These are phyloP conservation scores for Closterium sp. DNA, from an alignment of 139 green algal genomes.

Conservation along the genomic window DNA sequence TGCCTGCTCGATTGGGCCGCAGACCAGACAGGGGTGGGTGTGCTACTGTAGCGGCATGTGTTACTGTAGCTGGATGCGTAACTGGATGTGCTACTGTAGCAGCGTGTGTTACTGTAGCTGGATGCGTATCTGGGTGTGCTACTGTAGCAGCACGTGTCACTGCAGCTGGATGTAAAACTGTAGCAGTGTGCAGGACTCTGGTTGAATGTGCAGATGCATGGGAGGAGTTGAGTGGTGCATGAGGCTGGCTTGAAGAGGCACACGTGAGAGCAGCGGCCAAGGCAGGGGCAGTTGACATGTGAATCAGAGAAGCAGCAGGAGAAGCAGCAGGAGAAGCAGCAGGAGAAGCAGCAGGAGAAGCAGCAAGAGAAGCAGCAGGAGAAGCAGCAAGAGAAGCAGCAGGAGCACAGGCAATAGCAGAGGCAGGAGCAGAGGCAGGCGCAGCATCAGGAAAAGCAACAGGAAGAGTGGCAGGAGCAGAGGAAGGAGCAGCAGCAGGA, in stretches of 20 bases:
- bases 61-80: not conserved
- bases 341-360: too few relatives aligned
- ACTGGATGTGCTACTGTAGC: not conserved
- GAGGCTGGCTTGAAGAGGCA: too few relatives aligned
- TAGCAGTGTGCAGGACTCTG: not conserved
- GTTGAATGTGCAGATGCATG: too few relatives aligned
- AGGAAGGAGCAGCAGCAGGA: not conserved
- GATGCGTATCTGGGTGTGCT: not conserved
- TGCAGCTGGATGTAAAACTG: not conserved
- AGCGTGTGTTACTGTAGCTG: not conserved
- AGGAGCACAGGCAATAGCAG: not conserved
- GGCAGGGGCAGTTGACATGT: too few relatives aligned
- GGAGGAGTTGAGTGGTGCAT: too few relatives aligned
- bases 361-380: too few relatives aligned
- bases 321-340: too few relatives aligned
- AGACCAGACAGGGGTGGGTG: not conserved
- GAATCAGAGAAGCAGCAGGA: too few relatives aligned
- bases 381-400: not conserved
- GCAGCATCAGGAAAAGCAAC: not conserved
- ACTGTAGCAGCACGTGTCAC: not conserved
- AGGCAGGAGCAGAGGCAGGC: not conserved
- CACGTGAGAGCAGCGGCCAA: too few relatives aligned
- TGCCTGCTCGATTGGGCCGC: not conserved
- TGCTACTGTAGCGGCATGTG: not conserved
- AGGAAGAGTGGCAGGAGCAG: not conserved